Evolutionary conservation across 2,329 filamentous ascomycete species (phyloP).

Genomic region (Neocucurbitaria cava): DNA sequence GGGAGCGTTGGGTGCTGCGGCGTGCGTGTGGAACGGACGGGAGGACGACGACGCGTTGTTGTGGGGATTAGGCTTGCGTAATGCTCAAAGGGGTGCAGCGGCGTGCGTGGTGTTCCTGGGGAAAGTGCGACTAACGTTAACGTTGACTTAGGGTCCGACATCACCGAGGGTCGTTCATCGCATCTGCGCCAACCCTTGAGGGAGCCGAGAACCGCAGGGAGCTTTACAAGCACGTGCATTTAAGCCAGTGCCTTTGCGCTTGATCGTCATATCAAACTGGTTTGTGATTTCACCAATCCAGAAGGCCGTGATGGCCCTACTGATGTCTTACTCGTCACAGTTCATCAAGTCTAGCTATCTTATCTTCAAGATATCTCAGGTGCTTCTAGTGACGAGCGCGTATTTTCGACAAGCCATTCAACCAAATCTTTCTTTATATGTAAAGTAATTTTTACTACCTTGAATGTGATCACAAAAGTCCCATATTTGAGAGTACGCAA

Average conservation of each 20-base stretch:
- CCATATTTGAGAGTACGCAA: neutral
- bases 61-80: constrained; percentile 20
- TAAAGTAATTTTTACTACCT: too few species aligned
- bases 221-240: constrained; percentile 3
- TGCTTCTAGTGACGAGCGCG: neutral
- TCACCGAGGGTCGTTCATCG: constrained; percentile 4
- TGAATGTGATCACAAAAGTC: neutral
- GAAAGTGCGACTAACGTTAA: constrained; percentile 16
- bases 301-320: too few species aligned
- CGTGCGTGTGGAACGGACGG: constrained; percentile 8
- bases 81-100: constrained; percentile 19
- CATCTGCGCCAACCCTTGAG: constrained; percentile 7
- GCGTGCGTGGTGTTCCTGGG: neutral
- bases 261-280: neutral
- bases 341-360: too few species aligned
- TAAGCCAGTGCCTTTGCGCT: neutral
- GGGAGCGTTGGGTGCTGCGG: too few species aligned
- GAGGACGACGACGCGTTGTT: constrained; percentile 11
- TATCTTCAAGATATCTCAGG: neutral
- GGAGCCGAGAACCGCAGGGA: neutral
- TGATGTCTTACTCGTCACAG: too few species aligned
- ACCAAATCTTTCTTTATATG: neutral
- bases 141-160: too few species aligned
- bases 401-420: neutral
- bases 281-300: too few species aligned